These are phyloP conservation scores for Capsella bursapastoris DNA, from an alignment of 345 rosid species.

Conservation along the genomic window DNA sequence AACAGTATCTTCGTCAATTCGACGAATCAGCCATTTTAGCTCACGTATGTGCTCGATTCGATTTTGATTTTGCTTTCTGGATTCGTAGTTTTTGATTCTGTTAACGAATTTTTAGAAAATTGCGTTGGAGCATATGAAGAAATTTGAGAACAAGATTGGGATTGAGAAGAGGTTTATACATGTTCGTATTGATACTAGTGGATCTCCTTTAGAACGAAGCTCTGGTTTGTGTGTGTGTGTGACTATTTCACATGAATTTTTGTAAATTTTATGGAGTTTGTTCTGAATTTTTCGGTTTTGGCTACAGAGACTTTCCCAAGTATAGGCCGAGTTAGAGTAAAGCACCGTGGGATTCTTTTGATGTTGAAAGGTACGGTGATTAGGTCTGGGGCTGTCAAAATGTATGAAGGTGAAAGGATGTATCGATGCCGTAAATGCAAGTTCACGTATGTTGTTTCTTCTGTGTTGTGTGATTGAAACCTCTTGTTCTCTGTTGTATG, in stretches of 20 bases:
- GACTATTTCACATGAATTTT: neutral
- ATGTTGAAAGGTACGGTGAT: constrained; percentile 89
- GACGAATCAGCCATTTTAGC: constrained; percentile 83
- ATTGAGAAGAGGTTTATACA: constrained; percentile 77
- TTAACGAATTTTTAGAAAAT: constrained; percentile 51
- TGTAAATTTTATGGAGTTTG: neutral
- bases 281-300: constrained; percentile 6
- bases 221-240: constrained; percentile 55
- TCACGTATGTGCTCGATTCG: constrained; percentile 52
- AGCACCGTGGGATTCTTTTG: constrained; percentile 79
- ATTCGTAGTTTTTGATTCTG: too few relatives aligned
- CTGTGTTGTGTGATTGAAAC: constrained; percentile 2
- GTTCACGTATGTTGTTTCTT: constrained; percentile 51
- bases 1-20: constrained; percentile 57
- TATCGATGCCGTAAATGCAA: constrained; percentile 86
- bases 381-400: constrained; percentile 84
- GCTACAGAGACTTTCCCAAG: constrained; percentile 78
- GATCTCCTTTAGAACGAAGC: constrained; percentile 79
- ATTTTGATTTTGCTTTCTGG: too few relatives aligned
- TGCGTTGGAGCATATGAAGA: constrained; percentile 57
- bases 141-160: constrained; percentile 51
- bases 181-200: constrained; percentile 73
- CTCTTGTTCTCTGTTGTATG: neutral
- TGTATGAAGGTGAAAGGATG: constrained; percentile 93
- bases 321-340: constrained; percentile 82